Conservation (phyloP, 2,329 filamentous ascomycete species). For the Colletotrichum kahawae region DNA sequence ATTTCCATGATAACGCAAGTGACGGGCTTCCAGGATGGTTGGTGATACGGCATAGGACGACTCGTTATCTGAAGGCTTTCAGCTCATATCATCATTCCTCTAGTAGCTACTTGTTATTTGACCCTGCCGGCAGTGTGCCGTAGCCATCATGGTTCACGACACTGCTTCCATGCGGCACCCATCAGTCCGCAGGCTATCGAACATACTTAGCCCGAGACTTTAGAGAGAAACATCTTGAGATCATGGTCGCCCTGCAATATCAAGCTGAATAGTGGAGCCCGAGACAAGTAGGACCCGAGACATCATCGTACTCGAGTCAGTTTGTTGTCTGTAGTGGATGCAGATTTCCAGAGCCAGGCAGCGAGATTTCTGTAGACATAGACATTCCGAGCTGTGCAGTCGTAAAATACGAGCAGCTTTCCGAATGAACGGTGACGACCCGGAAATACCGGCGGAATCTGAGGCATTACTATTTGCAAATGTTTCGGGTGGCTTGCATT, state of each 20-base stretch:
- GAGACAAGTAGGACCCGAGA: background rate
- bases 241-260: background rate
- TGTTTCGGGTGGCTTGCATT: background rate
- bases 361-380: background rate
- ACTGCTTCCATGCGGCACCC: background rate
- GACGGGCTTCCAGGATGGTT: accelerated
- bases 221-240: background rate
- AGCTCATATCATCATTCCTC: background rate
- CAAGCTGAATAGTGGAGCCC: background rate
- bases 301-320: background rate
- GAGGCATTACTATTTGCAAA: background rate
- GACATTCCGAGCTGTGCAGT: background rate
- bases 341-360: background rate
- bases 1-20: background rate
- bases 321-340: background rate
- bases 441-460: background rate
- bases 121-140: background rate
- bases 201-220: background rate
- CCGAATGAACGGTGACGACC: background rate
- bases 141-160: background rate
- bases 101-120: background rate
- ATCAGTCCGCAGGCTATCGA: background rate
- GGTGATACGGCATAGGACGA: background rate
- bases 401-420: background rate
- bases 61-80: background rate